phyloP scores from a whole-genome alignment of 257 asterid genomes.

The Scutellaria baicalensis region DNA sequence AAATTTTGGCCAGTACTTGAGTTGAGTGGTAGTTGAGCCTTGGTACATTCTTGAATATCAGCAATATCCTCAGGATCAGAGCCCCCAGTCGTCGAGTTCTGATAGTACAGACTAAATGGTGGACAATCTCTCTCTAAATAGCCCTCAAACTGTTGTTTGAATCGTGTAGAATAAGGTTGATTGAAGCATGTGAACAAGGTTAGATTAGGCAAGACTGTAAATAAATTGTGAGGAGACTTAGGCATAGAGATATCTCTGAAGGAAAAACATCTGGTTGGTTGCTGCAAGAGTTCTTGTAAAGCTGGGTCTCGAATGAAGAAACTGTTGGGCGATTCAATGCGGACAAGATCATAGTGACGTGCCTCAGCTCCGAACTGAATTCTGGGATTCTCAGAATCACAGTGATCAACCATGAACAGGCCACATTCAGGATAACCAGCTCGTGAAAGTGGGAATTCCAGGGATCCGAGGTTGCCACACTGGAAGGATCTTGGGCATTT shows the following conservation, averaged over 20 bases:
- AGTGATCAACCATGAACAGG: conserved; percentile 12
- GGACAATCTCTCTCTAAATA: neutral
- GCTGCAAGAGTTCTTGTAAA: neutral
- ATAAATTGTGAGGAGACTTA: conserved; percentile 4
- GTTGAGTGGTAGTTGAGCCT: conserved; percentile 19
- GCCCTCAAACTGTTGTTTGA: neutral
- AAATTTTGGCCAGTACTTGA: neutral
- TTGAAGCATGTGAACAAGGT: conserved; percentile 10
- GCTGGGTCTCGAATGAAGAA: neutral
- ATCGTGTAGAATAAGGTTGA: neutral
- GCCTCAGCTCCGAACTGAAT: conserved; percentile 12
- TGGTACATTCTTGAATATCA: neutral
- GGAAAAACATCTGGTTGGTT: conserved; percentile 6
- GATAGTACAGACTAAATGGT: neutral
- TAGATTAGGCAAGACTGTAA: conserved; percentile 13
- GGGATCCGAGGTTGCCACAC: conserved; percentile 19
- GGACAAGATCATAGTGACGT: neutral
- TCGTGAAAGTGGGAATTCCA: conserved; percentile 25
- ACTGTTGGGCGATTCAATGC: neutral
- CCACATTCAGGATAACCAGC: conserved; percentile 19
- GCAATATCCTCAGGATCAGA: neutral
- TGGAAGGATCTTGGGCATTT: conserved; percentile 15
- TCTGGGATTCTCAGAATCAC: neutral
- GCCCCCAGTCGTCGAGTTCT: neutral
- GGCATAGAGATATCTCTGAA: neutral